Percentiles rank a stretch among this genome's conserved stretches.
phyloP scores from a whole-genome alignment of 2,329 filamentous ascomycete species.

The Clonostachys sp. region DNA sequence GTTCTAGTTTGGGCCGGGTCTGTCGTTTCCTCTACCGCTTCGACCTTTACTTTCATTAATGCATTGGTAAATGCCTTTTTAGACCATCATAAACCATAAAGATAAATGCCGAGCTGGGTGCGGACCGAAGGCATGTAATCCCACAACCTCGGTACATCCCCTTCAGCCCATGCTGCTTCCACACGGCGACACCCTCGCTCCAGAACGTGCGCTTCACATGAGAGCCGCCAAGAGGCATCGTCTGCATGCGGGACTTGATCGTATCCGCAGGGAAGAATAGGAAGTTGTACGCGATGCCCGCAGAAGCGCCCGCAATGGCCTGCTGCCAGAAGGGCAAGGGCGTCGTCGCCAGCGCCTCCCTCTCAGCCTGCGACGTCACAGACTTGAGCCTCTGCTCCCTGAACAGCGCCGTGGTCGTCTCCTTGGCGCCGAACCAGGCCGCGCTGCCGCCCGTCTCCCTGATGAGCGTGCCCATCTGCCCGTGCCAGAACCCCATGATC shows the following conservation, averaged over 20 bases:
- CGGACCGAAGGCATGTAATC: constrained; percentile 82
- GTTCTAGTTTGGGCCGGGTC: background rate
- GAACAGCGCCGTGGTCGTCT: constrained; percentile 71
- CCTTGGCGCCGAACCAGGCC: constrained; percentile 92
- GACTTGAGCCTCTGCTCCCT: constrained; percentile 47
- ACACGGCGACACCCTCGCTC: constrained; percentile 68
- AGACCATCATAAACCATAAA: constrained; percentile 92
- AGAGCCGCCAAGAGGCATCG: constrained; percentile 60
- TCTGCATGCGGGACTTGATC: constrained; percentile 96
- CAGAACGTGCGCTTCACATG: constrained; percentile 62
- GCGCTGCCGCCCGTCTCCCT: constrained; percentile 90
- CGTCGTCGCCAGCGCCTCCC: constrained; percentile 33
- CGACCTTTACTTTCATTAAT: constrained; percentile 10
- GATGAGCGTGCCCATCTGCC: constrained; percentile 88
- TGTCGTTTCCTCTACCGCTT: background rate
- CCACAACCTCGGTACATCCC: constrained; percentile 93
- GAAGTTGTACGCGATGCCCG: constrained; percentile 94
- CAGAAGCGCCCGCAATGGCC: constrained; percentile 78
- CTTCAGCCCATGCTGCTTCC: constrained; percentile 73
- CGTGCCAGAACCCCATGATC: constrained; percentile 86
- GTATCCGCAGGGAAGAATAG: constrained; percentile 96
- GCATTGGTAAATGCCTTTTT: constrained; percentile 60
- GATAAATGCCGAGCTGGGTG: constrained; percentile 96
- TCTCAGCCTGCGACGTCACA: constrained; percentile 31
- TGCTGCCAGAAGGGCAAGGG: constrained; percentile 80